Evolutionary conservation across 495 filamentous ascomycete genomes (phyloP).

Genomic region (Immersiella caudata): DNA sequence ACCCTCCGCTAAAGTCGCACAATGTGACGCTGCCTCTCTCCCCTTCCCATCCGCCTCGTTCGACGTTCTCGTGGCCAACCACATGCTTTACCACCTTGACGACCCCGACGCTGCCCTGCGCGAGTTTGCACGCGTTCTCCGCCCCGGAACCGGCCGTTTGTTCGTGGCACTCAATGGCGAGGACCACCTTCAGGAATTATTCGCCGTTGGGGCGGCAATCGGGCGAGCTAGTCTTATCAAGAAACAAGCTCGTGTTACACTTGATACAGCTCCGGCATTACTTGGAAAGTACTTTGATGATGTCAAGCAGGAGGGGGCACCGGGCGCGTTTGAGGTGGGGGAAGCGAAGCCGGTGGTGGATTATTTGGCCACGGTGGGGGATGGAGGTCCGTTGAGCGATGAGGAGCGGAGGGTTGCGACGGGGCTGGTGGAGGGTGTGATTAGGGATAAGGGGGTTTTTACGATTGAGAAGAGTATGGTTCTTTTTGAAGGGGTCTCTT

Average conservation of each 20-base stretch:
- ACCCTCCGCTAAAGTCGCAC: background rate
- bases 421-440: background rate
- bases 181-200: constrained; percentile 13
- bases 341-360: constrained; percentile 15
- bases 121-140: constrained; percentile 12
- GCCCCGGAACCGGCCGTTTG: background rate
- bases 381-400: background rate
- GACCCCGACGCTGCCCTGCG: background rate
- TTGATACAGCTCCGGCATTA: constrained; percentile 9
- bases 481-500: background rate
- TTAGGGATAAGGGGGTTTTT: constrained; percentile 5
- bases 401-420: constrained; percentile 1
- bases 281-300: background rate
- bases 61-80: constrained; percentile 17
- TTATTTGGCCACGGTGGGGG: constrained; percentile 15
- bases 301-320: background rate
- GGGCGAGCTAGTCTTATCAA: constrained; percentile 12
- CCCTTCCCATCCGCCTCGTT: constrained; percentile 2
- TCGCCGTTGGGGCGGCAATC: constrained; percentile 5
- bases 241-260: constrained; percentile 11
- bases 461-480: constrained; percentile 5
- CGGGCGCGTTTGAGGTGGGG: constrained; percentile 12
- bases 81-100: constrained; percentile 23
- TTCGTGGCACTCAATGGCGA: constrained; percentile 18
- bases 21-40: constrained; percentile 18